These are phyloP conservation scores for Meira nashicola DNA, from an alignment of 1,284 basidiomycete genomes.

Conservation along the genomic window DNA sequence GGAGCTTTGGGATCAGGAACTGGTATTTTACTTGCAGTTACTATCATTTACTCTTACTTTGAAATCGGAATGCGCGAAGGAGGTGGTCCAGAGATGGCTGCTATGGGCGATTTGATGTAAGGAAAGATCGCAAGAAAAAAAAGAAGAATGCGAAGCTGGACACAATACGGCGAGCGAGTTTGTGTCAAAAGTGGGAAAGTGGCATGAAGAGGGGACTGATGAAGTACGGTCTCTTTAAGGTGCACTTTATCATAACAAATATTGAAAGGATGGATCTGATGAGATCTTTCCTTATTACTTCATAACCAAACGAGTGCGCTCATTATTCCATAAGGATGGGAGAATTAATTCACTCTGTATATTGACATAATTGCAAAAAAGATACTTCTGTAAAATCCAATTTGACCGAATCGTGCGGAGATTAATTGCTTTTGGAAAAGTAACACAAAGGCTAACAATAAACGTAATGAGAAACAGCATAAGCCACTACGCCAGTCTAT, in stretches of 20 bases:
- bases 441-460: too few relatives aligned
- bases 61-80: constrained; percentile 59
- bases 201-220: background rate
- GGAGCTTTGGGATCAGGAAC: constrained; percentile 95
- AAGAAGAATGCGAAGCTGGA: background rate
- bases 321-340: too few relatives aligned
- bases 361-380: too few relatives aligned
- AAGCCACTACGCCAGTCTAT: too few relatives aligned
- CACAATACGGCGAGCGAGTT: background rate
- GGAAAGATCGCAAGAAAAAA: constrained; percentile 5
- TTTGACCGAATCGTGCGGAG: too few relatives aligned
- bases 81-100: constrained; percentile 55
- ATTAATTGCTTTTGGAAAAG: too few relatives aligned
- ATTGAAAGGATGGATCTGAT: too few relatives aligned
- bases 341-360: too few relatives aligned
- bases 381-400: too few relatives aligned
- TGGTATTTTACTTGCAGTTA: constrained; percentile 95
- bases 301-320: too few relatives aligned
- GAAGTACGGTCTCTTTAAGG: background rate
- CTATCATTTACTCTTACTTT: constrained; percentile 76
- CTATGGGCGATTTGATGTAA: constrained; percentile 54
- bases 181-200: background rate
- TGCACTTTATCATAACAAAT: background rate
- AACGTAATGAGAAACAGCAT: too few relatives aligned
- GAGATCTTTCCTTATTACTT: too few relatives aligned